Evolutionary conservation across 2,329 filamentous ascomycete genomes (phyloP).

Genomic region (Ceratocystis lukuohia): DNA sequence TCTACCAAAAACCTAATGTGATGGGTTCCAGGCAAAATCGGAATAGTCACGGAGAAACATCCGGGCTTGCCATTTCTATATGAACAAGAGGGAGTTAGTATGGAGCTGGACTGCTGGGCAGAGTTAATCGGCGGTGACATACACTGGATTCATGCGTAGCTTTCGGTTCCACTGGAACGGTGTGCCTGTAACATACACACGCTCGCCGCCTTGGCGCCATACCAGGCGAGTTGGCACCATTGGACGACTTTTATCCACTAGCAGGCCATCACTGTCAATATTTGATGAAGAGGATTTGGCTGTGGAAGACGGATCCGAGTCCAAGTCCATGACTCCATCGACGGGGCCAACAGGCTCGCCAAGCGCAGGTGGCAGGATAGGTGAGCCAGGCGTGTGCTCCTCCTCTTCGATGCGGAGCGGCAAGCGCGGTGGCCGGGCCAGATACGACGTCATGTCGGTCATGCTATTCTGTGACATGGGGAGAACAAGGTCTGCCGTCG

Average conservation of each 20-base stretch:
- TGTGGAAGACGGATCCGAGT: constrained; percentile 36
- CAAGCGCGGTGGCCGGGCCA: constrained; percentile 66
- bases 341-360: constrained; percentile 33
- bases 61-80: constrained; percentile 42
- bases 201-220: constrained; percentile 73
- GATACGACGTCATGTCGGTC: constrained; percentile 48
- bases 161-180: constrained; percentile 97
- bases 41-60: constrained; percentile 62
- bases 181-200: constrained; percentile 91
- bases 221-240: constrained; percentile 75
- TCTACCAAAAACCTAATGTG: constrained; percentile 95
- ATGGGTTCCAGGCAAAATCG: constrained; percentile 83
- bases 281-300: constrained; percentile 46
- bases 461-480: constrained; percentile 43
- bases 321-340: constrained; percentile 30
- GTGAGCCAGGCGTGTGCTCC: constrained; percentile 75
- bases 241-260: constrained; percentile 59
- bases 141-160: constrained; percentile 75
- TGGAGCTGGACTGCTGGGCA: neutral
- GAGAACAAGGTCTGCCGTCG: constrained; percentile 20
- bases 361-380: constrained; percentile 58
- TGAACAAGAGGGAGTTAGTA: constrained; percentile 16
- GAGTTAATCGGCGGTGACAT: constrained; percentile 32
- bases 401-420: constrained; percentile 91
- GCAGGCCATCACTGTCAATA: constrained; percentile 63